These are phyloP conservation scores for Linderniella brevidens DNA, from an alignment of 257 asterid genomes.

Conservation along the genomic window DNA sequence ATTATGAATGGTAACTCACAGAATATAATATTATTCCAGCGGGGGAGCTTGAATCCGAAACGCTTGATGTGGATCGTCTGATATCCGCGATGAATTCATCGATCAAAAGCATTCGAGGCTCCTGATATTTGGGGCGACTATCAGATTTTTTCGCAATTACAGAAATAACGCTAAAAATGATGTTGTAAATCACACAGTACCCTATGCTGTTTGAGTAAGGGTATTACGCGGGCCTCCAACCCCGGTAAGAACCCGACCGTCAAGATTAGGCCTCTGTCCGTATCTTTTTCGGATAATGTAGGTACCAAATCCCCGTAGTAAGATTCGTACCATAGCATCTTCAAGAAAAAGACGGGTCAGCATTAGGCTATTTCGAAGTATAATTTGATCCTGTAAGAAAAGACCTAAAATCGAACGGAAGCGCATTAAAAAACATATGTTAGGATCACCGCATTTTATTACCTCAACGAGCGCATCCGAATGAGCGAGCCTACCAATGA, in stretches of 20 bases:
- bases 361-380: too few relatives aligned
- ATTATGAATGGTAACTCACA: constrained; percentile 28
- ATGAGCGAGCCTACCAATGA: constrained; percentile 45
- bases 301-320: constrained; percentile 18
- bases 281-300: constrained; percentile 5
- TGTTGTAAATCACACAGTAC: constrained; percentile 12
- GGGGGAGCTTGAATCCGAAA: constrained; percentile 46
- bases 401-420: constrained; percentile 6
- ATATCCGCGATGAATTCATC: constrained; percentile 58
- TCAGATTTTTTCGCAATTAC: constrained; percentile 5
- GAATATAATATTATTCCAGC: constrained; percentile 57
- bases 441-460: constrained; percentile 4
- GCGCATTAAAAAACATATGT: constrained; percentile 1
- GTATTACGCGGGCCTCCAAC: constrained; percentile 35
- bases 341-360: constrained; percentile 11
- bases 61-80: constrained; percentile 32
- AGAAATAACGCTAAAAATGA: constrained; percentile 1
- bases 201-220: constrained; percentile 17
- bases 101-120: constrained; percentile 13
- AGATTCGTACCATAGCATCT: constrained; percentile 60
- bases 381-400: too few relatives aligned
- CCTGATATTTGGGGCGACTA: constrained; percentile 18
- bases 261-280: too few relatives aligned
- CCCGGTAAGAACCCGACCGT: constrained; percentile 69
- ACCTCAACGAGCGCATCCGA: constrained; percentile 53